Base-by-base conservation (phyloP, 2,329 filamentous ascomycete genomes). In the Hypoxylon sp. region DNA sequence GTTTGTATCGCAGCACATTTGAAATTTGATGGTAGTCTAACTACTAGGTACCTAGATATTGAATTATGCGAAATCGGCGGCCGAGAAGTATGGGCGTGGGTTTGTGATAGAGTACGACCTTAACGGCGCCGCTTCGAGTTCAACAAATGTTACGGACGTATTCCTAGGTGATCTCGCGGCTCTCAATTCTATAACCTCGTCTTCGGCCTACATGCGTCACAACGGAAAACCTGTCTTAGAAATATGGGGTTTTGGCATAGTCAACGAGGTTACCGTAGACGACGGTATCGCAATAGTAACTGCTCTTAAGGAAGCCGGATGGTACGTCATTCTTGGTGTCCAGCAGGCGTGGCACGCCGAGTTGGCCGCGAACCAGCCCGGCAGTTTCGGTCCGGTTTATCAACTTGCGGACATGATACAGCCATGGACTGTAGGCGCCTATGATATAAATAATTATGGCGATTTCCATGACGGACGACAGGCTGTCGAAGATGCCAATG, bases 331-430 rank as follows among this genome's bases (percentile, higher is more conserved):
- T 44, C 70, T 75, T 5, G 74, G 74, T 6, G 73, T 75, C 14
- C 73, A 74, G 51, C 73, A 75, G 60, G 72, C 73, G 4, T 75
- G 74, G 74, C 73, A 74, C n/a, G 73, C 74, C 3, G 73, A 75
- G 52, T 51, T 75, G 9, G 72, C 67, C 1, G 61, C 70, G 48
- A 53, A 73, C 33, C 63, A 73, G 51, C 63, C 73, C 4, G 74
- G 72, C 6, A 46, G 67, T 4, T 75, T 64, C 66, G 73, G 73
- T 4, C 65, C 65, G 5, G 73, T 75, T 17, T 74, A 74, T 60
- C 62, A 50, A 9, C 68, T 75, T n/a, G 74, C 74, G 35, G 71
- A 75, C 46, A 74, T 75, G 72, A 63, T 75, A 11, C 73, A 75
- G 26, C 74, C 74, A n/a, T 75, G 74, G 74, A 75, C 74, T 0